Evolutionary conservation across 164 flowering plant species (phyloP).

Genomic region (Magnolia sinica): DNA sequence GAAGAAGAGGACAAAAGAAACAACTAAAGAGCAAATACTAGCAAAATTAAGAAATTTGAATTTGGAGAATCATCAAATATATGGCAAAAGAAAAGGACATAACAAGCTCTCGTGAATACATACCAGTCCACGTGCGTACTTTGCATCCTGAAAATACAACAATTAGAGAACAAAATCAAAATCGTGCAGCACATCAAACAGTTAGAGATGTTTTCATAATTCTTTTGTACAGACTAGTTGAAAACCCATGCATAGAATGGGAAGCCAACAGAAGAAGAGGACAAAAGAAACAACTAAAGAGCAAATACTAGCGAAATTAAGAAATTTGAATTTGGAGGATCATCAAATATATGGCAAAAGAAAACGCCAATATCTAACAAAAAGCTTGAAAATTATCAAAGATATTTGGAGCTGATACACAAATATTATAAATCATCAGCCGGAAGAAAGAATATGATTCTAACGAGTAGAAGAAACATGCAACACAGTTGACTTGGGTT

Average conservation of each 20-base stretch:
- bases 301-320: neutral
- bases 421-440: too few species aligned
- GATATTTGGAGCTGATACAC: too few species aligned
- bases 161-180: conserved; percentile 3
- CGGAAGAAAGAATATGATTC: too few species aligned
- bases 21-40: neutral
- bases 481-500: too few species aligned
- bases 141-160: conserved; percentile 35
- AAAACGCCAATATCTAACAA: too few species aligned
- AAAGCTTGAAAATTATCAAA: too few species aligned
- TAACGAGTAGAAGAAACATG: too few species aligned
- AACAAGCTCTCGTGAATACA: conserved; percentile 12
- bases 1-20: neutral
- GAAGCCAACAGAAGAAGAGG: neutral
- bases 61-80: neutral
- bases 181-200: neutral
- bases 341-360: neutral
- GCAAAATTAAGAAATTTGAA: neutral
- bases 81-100: neutral
- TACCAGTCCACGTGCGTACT: conserved; percentile 43
- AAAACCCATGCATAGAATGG: neutral
- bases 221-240: neutral
- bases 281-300: neutral
- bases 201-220: conserved; percentile 1
- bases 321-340: neutral